Evolutionary conservation across 352 stramenopile genomes (phyloP), one percentile per base, ranked within the genome.

Genomic region (Pythium aristosporum): DNA sequence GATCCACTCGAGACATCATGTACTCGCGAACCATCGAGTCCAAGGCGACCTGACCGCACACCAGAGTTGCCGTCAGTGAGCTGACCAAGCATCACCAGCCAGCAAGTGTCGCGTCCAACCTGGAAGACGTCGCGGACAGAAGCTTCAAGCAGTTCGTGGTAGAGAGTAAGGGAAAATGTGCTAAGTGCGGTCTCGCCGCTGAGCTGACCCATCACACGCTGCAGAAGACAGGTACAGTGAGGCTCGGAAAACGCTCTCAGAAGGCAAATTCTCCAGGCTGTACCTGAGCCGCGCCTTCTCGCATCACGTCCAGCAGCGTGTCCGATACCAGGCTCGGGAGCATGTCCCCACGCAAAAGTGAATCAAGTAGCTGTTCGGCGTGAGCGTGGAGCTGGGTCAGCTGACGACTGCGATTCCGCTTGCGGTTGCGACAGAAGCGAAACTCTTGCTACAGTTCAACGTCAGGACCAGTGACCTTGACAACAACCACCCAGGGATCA

Each of bases 301-400:
- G 65, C 30, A 84, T 54, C 2, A 79, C 62, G 28, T 80, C 74
- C 13, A 87, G 60, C 63, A 87, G 61, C 30, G 72, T 73, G 44
- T 65, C 60, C 10, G 78, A 72, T 7, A 68, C 37, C 2, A 68
- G 15, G 11, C 32, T 30, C 9, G 54, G 51, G 5, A 68, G 36
- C 12, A 68, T 32, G 11, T 63, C 61, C 1, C 47, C 54, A 21
- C 25, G 37, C n/a, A 68, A 3, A 25, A 48, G 82, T 52, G 41
- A 80, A 57, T 75, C 48, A 15, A 87, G 57, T 34, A 75, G 78
- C n/a, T 34, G 43, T 39, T 63, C 42, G 2, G 69, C 68, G 47
- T 70, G 60, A 0, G 13, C 41, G 3, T 67, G 28, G n/a, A 76
- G 61, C 20, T 51, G 65, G 20, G 57, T 30, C 18, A 63, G 61